Evolutionary conservation across 2,329 filamentous ascomycete species (phyloP).

Genomic region (Neofusicoccum cordaticola): DNA sequence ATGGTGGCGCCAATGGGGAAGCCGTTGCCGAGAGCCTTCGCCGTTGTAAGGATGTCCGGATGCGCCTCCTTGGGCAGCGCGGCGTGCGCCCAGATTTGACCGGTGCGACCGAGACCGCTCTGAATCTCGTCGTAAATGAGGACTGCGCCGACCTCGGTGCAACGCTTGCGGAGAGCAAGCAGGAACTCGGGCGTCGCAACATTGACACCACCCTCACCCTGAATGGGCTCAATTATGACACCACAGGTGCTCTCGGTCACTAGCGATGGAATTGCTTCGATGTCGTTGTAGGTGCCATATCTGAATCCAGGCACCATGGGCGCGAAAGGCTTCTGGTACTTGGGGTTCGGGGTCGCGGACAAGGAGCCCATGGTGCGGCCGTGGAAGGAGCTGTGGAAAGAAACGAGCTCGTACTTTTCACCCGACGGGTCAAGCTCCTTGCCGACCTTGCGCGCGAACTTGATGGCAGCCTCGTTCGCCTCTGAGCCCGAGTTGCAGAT

Average conservation of each 20-base stretch:
- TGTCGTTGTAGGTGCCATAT: constrained; percentile 82
- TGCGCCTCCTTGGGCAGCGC: constrained; percentile 74
- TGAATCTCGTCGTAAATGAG: constrained; percentile 97
- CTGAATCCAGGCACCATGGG: constrained; percentile 94
- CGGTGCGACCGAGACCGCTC: constrained; percentile 85
- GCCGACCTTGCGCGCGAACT: constrained; percentile 90
- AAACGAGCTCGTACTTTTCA: constrained; percentile 78
- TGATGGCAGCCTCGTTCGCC: constrained; percentile 96
- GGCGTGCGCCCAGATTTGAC: constrained; percentile 84
- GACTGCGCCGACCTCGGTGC: constrained; percentile 81
- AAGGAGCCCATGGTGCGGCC: constrained; percentile 93
- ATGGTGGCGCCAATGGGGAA: constrained; percentile 89
- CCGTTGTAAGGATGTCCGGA: constrained; percentile 89
- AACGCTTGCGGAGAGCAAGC: constrained; percentile 75
- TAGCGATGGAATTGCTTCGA: constrained; percentile 66
- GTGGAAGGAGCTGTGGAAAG: constrained; percentile 90
- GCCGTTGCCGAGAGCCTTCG: constrained; percentile 94
- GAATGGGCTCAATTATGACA: constrained; percentile 94
- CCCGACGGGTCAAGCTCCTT: constrained; percentile 70
- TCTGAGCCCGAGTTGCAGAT: constrained; percentile 96
- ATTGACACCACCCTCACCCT: constrained; percentile 92
- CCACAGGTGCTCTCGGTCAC: constrained; percentile 86
- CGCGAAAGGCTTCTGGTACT: constrained; percentile 92
- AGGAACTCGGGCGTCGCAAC: constrained; percentile 82
- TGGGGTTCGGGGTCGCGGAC: constrained; percentile 95